Conservation (phyloP, 495 filamentous ascomycete species). For the Aspergillus incahuasiensis region DNA sequence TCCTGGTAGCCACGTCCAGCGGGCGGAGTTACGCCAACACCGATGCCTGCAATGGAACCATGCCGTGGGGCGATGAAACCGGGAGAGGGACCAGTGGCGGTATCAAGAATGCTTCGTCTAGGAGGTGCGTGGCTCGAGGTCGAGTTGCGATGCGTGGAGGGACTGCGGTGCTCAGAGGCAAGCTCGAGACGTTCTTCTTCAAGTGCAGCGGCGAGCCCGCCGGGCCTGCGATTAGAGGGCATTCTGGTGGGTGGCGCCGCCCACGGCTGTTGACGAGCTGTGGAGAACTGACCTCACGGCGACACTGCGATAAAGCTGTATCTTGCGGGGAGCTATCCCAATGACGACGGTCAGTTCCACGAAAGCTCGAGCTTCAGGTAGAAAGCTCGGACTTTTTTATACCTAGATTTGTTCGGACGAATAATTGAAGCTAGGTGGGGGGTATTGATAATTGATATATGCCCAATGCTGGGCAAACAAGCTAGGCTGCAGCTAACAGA, state of each 20-base stretch:
- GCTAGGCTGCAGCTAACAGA: slow-evolving; percentile 1
- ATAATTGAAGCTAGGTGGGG: slow-evolving; percentile 4
- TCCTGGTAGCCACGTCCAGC: slow-evolving; percentile 13
- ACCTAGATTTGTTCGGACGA: background rate
- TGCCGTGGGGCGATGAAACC: slow-evolving; percentile 31
- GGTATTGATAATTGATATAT: slow-evolving; percentile 1
- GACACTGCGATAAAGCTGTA: background rate
- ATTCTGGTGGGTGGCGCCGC: slow-evolving; percentile 14
- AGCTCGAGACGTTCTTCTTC: slow-evolving; percentile 25
- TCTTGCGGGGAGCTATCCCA: slow-evolving; percentile 4
- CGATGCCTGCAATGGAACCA: slow-evolving; percentile 39
- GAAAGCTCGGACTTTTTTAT: background rate
- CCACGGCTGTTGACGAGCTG: slow-evolving; percentile 5
- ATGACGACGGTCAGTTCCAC: slow-evolving; percentile 1
- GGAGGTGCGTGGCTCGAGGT: slow-evolving; percentile 17
- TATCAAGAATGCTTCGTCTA: slow-evolving; percentile 25
- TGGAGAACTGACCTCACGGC: slow-evolving; percentile 11
- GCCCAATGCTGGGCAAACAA: slow-evolving; percentile 2
- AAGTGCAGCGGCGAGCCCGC: slow-evolving; percentile 16
- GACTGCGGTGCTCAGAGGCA: slow-evolving; percentile 9
- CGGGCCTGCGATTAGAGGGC: slow-evolving; percentile 5
- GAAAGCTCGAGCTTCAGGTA: background rate
- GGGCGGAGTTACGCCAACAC: slow-evolving; percentile 26
- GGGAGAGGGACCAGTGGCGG: slow-evolving; percentile 18
- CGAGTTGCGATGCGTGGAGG: slow-evolving; percentile 17